Evolutionary conservation across 2,329 filamentous ascomycete genomes (phyloP).

Genomic region (Macroventuria anomochaeta): DNA sequence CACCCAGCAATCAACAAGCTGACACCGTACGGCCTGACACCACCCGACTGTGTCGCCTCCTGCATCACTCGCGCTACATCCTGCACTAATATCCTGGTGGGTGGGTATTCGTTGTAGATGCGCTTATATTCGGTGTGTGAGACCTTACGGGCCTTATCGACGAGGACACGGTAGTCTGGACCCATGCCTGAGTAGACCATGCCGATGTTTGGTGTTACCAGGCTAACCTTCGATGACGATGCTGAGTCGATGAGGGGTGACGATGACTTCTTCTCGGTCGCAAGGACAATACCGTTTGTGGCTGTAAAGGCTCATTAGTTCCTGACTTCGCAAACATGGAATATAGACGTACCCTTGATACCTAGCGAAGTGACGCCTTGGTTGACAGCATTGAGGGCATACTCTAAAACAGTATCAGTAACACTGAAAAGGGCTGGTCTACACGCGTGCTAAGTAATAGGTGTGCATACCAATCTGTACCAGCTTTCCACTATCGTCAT

Average conservation of each 20-base stretch:
- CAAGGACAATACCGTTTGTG: constrained; percentile 97
- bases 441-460: constrained; percentile 8
- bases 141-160: constrained; percentile 97
- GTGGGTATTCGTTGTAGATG: constrained; percentile 99
- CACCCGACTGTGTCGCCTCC: constrained; percentile 96
- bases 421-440: not conserved
- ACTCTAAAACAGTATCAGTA: constrained; percentile 68
- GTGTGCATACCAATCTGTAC: constrained; percentile 84
- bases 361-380: constrained; percentile 97
- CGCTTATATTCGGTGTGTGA: constrained; percentile 99
- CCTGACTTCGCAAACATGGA: not conserved
- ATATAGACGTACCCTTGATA: constrained; percentile 78
- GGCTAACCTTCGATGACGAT: constrained; percentile 95
- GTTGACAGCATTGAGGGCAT: constrained; percentile 98
- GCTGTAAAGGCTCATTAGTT: constrained; percentile 61
- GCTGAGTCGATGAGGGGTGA: constrained; percentile 94
- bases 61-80: constrained; percentile 98
- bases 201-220: constrained; percentile 98
- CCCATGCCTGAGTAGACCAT: constrained; percentile 99
- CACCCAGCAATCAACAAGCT: constrained; percentile 94
- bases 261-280: constrained; percentile 99
- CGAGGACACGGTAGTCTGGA: constrained; percentile 95
- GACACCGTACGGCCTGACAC: constrained; percentile 96
- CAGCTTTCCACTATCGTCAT: constrained; percentile 81
- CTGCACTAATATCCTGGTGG: constrained; percentile 97